A percentile compares a stretch with the other conserved stretches of the same genome.
These are phyloP conservation scores for Auxenochlorella protothecoides DNA, from an alignment of 139 green algal species.

Conservation along the genomic window DNA sequence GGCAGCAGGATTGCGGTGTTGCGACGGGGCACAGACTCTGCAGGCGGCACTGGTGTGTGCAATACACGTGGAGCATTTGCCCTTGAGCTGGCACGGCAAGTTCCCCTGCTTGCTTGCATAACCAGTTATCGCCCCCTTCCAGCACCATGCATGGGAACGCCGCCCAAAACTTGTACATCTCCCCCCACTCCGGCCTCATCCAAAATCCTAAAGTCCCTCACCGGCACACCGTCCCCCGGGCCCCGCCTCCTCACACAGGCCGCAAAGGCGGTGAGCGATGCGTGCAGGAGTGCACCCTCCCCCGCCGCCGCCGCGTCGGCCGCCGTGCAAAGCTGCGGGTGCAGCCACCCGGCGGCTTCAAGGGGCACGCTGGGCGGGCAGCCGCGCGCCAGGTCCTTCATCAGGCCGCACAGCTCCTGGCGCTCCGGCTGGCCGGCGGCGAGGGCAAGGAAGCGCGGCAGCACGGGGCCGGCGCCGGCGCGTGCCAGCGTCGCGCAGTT, in stretches of 20 bases:
- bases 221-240: slow-evolving; percentile 6
- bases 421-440: slow-evolving; percentile 6
- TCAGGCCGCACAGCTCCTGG: slow-evolving; percentile 8
- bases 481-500: slow-evolving; percentile 36
- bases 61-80: no score
- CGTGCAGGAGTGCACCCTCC: slow-evolving; percentile 17
- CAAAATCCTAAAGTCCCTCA: neutral
- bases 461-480: slow-evolving; percentile 19
- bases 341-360: slow-evolving; percentile 38
- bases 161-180: neutral
- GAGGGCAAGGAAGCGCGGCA: slow-evolving; percentile 22
- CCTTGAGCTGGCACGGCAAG: no score
- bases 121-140: neutral
- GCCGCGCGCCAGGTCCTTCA: slow-evolving; percentile 19
- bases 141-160: neutral
- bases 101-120: neutral
- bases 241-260: slow-evolving; percentile 21
- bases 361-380: slow-evolving; percentile 8
- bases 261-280: slow-evolving; percentile 27
- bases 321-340: slow-evolving; percentile 54
- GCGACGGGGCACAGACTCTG: neutral
- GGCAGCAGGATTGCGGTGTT: neutral
- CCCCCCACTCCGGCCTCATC: no score
- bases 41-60: no score
- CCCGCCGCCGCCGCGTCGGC: slow-evolving; percentile 43